phyloP scores from a whole-genome alignment of 345 rosid genomes.

The Boechera retrofracta region DNA sequence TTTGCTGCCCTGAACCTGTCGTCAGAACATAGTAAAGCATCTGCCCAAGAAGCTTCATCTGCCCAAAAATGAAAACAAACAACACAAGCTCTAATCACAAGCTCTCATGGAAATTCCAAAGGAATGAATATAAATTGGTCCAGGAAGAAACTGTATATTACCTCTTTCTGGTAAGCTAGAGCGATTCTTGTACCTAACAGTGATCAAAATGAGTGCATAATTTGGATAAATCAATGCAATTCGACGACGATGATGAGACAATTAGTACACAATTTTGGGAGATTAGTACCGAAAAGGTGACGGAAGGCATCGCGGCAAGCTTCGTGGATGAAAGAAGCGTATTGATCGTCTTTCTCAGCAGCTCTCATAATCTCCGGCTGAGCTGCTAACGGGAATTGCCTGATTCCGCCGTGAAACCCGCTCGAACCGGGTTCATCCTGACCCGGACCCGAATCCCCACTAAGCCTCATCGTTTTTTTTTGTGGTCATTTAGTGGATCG shows the following conservation, averaged over 20 bases:
- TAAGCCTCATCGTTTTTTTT: conserved; percentile 36
- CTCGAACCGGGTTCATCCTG: conserved; percentile 46
- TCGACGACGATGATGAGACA: not conserved
- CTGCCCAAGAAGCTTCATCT: conserved; percentile 88
- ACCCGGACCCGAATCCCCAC: conserved; percentile 36
- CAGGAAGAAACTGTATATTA: conserved; percentile 18
- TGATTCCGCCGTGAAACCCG: conserved; percentile 46
- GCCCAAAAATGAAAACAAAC: conserved; percentile 27
- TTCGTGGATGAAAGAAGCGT: conserved; percentile 87
- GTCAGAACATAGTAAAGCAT: conserved; percentile 91
- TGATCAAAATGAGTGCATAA: not conserved
- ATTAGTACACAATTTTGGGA: too few species aligned
- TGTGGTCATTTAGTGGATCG: conserved; percentile 4
- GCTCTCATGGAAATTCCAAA: not conserved
- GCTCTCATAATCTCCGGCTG: conserved; percentile 98
- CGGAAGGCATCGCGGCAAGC: conserved; percentile 97
- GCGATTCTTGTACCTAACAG: conserved; percentile 77
- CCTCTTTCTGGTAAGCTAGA: conserved; percentile 94
- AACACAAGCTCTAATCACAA: not conserved
- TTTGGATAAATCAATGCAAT: not conserved
- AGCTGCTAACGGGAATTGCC: conserved; percentile 71
- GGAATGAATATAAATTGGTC: not conserved
- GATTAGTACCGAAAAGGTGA: conserved; percentile 64
- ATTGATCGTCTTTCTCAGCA: conserved; percentile 96
- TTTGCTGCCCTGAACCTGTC: conserved; percentile 94